Evolutionary conservation across 2,329 filamentous ascomycete species (phyloP).

Genomic region (Colletotrichum nymphaeae): DNA sequence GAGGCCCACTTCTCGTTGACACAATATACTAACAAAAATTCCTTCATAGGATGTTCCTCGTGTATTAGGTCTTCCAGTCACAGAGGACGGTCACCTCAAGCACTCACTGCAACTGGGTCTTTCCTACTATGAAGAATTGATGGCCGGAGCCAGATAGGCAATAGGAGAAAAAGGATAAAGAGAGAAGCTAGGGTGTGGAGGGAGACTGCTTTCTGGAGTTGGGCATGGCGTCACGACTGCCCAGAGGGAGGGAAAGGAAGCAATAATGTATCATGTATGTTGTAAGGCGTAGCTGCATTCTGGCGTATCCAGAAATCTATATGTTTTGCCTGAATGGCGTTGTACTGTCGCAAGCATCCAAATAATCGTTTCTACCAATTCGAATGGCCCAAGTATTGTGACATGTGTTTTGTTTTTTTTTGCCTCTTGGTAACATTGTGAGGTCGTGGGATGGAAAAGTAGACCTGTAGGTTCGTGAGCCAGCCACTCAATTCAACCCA

Average conservation of each 20-base stretch:
- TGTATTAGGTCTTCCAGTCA: constrained; percentile 73
- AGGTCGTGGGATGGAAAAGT: not conserved
- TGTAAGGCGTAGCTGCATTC: constrained; percentile 11
- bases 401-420: not conserved
- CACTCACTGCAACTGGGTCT: constrained; percentile 78
- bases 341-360: not conserved
- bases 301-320: constrained; percentile 1
- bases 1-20: not conserved
- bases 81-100: constrained; percentile 77
- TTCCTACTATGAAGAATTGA: constrained; percentile 74
- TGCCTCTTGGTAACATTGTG: not conserved
- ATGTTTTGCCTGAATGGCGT: not conserved
- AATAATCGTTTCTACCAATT: not conserved
- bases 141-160: constrained; percentile 51
- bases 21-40: constrained; percentile 35
- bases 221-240: not conserved
- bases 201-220: not conserved
- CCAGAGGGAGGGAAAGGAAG: not conserved
- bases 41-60: constrained; percentile 55
- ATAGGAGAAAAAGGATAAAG: not conserved
- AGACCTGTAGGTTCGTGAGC: not conserved
- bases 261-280: constrained; percentile 18
- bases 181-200: not conserved
- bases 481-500: not conserved
- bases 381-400: not conserved